Conservation (phyloP, 352 stramenopile species). For the Phytophthora meadii region DNA sequence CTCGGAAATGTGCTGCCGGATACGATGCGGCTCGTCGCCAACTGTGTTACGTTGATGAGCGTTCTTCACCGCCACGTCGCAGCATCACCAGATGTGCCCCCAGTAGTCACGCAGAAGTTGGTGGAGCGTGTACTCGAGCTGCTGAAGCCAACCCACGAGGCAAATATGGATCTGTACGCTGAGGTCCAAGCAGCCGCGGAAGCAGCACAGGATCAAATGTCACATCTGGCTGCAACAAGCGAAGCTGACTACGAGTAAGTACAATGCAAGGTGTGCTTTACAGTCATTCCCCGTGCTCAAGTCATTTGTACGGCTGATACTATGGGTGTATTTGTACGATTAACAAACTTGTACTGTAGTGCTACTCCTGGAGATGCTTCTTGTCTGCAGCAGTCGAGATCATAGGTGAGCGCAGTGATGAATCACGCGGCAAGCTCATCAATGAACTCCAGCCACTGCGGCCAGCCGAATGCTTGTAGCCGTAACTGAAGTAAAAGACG, state of each 20-base stretch:
- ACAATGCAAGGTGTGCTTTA: background rate
- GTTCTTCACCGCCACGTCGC: constrained; percentile 43
- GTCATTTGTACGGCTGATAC: constrained; percentile 1
- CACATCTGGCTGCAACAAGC: constrained; percentile 15
- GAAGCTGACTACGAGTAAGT: constrained; percentile 16
- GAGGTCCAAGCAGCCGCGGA: constrained; percentile 51
- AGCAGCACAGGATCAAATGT: constrained; percentile 43
- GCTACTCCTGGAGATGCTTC: constrained; percentile 46
- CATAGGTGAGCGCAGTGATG: constrained; percentile 56
- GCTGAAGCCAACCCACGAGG: constrained; percentile 54
- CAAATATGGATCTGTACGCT: constrained; percentile 72
- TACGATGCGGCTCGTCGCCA: constrained; percentile 58
- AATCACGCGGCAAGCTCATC: constrained; percentile 56
- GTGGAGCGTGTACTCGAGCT: constrained; percentile 69
- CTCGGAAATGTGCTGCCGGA: constrained; percentile 35
- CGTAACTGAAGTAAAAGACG: constrained; percentile 82
- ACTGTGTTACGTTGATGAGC: constrained; percentile 67
- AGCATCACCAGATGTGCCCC: constrained; percentile 41
- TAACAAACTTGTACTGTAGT: constrained; percentile 18
- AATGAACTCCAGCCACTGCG: constrained; percentile 68
- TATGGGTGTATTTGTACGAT: constrained; percentile 26
- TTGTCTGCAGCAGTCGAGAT: constrained; percentile 49
- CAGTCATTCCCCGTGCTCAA: background rate
- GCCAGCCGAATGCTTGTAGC: constrained; percentile 70
- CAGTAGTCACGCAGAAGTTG: constrained; percentile 66